Percentiles rank a stretch among this genome's conserved stretches.
phyloP scores from a whole-genome alignment of 495 filamentous ascomycete species.

The Aspergillus nanangensis region DNA sequence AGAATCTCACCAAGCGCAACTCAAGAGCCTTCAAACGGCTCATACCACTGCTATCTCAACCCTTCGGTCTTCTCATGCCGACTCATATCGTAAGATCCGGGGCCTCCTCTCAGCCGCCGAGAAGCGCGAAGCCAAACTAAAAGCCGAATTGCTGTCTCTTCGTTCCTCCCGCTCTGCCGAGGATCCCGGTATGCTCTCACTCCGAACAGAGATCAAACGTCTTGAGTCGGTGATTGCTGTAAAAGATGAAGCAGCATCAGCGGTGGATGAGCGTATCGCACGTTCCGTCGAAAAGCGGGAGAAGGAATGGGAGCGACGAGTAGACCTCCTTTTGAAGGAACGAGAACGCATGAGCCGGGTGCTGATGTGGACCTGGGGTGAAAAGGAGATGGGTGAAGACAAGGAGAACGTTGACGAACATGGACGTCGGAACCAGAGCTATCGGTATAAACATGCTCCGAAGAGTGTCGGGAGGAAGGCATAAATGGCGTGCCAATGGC shows the following conservation, averaged over 20 bases:
- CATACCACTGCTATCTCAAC: conserved; percentile 35
- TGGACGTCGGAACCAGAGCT: conserved; percentile 34
- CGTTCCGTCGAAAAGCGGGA: conserved; percentile 44
- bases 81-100: conserved; percentile 38
- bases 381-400: conserved; percentile 39
- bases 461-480: conserved; percentile 16
- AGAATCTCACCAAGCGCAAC: conserved; percentile 33
- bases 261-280: conserved; percentile 38
- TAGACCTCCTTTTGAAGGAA: conserved; percentile 52
- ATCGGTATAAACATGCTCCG: conserved; percentile 40
- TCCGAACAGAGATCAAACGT: conserved; percentile 28
- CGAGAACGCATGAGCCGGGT: conserved; percentile 49
- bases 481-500: not conserved
- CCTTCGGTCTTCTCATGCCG: conserved; percentile 38
- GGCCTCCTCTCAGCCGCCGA: conserved; percentile 35
- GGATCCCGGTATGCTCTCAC: conserved; percentile 22
- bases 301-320: conserved; percentile 46
- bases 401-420: conserved; percentile 25
- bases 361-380: conserved; percentile 45
- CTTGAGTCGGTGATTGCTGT: conserved; percentile 33
- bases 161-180: conserved; percentile 17
- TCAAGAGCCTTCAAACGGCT: conserved; percentile 33
- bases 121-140: conserved; percentile 39
- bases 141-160: conserved; percentile 30
- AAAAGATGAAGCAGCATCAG: conserved; percentile 38